Conservation (phyloP, 2,329 filamentous ascomycete genomes). For the Trematosphaeria pertusa region DNA sequence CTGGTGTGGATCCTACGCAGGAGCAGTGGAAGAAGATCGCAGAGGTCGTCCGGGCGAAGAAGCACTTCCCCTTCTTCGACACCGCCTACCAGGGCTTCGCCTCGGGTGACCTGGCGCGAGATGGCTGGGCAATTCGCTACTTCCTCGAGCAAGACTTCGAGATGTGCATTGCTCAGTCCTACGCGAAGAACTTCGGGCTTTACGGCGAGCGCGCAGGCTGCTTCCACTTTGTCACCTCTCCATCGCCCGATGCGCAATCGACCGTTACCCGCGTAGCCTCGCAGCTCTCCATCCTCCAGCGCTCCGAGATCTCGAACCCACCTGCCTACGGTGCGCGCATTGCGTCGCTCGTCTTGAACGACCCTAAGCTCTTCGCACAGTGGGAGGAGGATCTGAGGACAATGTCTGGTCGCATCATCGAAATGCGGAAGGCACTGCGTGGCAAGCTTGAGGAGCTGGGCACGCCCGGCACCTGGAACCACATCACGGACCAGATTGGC, state of each 20-base stretch:
- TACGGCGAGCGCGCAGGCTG: slow-evolving; percentile 96
- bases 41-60: slow-evolving; percentile 73
- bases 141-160: slow-evolving; percentile 92
- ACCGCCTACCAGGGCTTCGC: slow-evolving; percentile 98
- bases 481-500: slow-evolving; percentile 98
- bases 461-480: slow-evolving; percentile 92
- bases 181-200: slow-evolving; percentile 72
- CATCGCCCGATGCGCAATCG: slow-evolving; percentile 69
- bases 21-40: slow-evolving; percentile 96
- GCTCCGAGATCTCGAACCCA: slow-evolving; percentile 96
- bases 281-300: slow-evolving; percentile 92
- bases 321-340: slow-evolving; percentile 94
- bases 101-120: slow-evolving; percentile 82
- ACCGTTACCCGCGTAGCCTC: slow-evolving; percentile 73
- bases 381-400: slow-evolving; percentile 92
- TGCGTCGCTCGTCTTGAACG: slow-evolving; percentile 83
- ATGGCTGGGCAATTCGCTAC: slow-evolving; percentile 92
- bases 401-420: slow-evolving; percentile 94
- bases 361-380: slow-evolving; percentile 79
- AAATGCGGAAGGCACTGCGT: slow-evolving; percentile 83
- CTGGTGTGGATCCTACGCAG: slow-evolving; percentile 90
- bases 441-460: slow-evolving; percentile 81
- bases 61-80: slow-evolving; percentile 98
- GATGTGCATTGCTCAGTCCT: slow-evolving; percentile 60
- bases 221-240: slow-evolving; percentile 89